Percentiles rank a stretch among this genome's conserved stretches.
Evolutionary conservation across 441 rosid species (phyloP).

Genomic region (Heliophila coronopifolia): DNA sequence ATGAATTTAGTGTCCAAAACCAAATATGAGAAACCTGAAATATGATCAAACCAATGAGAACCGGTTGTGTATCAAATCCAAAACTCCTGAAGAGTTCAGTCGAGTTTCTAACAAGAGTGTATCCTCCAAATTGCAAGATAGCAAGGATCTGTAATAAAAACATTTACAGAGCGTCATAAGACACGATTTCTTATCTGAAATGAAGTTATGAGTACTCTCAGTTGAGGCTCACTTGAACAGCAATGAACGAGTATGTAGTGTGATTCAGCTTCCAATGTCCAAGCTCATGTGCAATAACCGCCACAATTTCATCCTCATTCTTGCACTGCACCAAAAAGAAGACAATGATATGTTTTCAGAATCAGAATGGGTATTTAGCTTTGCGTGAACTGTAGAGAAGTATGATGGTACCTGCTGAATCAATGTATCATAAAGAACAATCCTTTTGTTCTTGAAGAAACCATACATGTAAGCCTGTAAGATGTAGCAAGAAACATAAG

Average conservation of each 20-base stretch:
- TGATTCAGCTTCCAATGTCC: conserved; percentile 99
- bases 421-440: conserved; percentile 91
- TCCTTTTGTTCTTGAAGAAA: conserved; percentile 95
- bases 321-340: conserved; percentile 62
- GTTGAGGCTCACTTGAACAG: conserved; percentile 59
- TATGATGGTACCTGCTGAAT: conserved; percentile 78
- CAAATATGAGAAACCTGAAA: conserved; percentile 58
- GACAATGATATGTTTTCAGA: not conserved
- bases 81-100: conserved; percentile 84
- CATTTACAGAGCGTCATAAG: not conserved
- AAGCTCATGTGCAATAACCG: conserved; percentile 92
- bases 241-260: conserved; percentile 81
- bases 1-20: conserved; percentile 1
- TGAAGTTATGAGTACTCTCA: not conserved
- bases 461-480: conserved; percentile 98
- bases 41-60: conserved; percentile 87
- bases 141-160: conserved; percentile 61
- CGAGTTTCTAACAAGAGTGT: conserved; percentile 94
- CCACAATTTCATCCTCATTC: conserved; percentile 85
- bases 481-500: conserved; percentile 13
- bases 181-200: not conserved
- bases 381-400: conserved; percentile 4
- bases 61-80: conserved; percentile 95
- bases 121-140: conserved; percentile 87
- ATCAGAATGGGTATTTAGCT: conserved; percentile 1